These are phyloP conservation scores for Ajuga chamaepitys DNA, from an alignment of 257 asterid genomes.

Conservation along the genomic window DNA sequence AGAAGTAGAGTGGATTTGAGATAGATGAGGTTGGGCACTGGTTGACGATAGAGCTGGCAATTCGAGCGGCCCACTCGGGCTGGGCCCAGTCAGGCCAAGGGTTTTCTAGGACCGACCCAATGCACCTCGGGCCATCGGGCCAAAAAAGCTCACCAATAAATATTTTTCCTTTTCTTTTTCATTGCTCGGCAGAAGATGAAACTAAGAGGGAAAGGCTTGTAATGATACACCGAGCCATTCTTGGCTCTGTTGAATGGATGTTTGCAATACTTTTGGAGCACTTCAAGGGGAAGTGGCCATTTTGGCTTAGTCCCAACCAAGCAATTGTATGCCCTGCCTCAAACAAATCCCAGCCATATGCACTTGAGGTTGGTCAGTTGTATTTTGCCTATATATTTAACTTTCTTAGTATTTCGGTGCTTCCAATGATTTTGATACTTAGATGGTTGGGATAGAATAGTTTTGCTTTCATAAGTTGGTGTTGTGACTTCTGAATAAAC, in stretches of 20 bases:
- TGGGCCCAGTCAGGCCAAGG: no score
- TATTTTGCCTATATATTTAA: neutral
- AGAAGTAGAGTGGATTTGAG: no score
- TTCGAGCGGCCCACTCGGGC: no score
- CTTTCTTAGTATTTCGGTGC: neutral
- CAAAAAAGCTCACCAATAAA: no score
- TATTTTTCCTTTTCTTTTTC: no score
- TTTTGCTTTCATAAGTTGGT: neutral
- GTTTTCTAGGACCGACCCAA: no score
- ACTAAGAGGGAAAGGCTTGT: constrained; percentile 89
- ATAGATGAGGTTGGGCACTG: no score
- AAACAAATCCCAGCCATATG: constrained; percentile 78
- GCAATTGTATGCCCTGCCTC: constrained; percentile 97
- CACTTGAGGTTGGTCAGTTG: constrained; percentile 44
- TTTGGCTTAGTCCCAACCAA: constrained; percentile 99
- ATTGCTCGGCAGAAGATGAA: constrained; percentile 94
- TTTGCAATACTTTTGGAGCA: constrained; percentile 98
- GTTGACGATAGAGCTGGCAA: no score
- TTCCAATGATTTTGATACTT: neutral
- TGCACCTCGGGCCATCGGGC: no score
- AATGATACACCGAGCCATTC: constrained; percentile 94
- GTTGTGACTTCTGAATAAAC: neutral
- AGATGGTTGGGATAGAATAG: neutral
- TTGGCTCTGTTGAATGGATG: constrained; percentile 97
- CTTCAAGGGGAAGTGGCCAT: constrained; percentile 97